These are phyloP conservation scores for Komagataea norvegica DNA, from an alignment of 1,139 yeast genomes.

Conservation along the genomic window DNA sequence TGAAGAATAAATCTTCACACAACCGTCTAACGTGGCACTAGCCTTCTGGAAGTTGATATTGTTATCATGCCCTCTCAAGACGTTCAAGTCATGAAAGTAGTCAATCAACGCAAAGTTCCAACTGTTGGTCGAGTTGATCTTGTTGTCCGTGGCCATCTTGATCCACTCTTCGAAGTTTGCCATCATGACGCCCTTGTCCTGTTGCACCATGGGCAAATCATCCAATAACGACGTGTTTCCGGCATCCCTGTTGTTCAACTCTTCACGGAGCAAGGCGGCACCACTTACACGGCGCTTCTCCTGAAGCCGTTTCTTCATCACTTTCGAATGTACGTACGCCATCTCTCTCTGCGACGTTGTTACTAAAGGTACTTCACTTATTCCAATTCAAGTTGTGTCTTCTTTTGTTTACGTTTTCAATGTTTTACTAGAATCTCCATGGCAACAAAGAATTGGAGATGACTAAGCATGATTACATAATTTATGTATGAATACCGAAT, in stretches of 20 bases:
- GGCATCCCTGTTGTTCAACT: slow-evolving; percentile 16
- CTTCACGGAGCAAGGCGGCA: slow-evolving; percentile 25
- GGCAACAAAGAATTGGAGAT: too few species aligned
- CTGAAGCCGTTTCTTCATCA: slow-evolving; percentile 25
- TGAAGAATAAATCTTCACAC: slow-evolving; percentile 77
- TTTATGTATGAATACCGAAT: too few species aligned
- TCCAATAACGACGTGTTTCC: slow-evolving; percentile 19
- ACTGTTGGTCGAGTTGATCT: slow-evolving; percentile 59
- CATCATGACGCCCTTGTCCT: slow-evolving; percentile 37
- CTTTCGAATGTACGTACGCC: slow-evolving; percentile 26
- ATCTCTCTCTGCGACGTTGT: too few species aligned
- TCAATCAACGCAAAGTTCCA: slow-evolving; percentile 91
- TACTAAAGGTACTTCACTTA: too few species aligned
- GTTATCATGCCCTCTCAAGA: slow-evolving; percentile 54
- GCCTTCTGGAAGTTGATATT: slow-evolving; percentile 78
- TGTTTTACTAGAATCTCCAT: neutral
- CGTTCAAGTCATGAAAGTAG: slow-evolving; percentile 68
- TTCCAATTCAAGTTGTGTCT: too few species aligned
- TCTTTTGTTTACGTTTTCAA: too few species aligned
- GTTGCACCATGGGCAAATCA: slow-evolving; percentile 22
- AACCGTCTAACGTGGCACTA: slow-evolving; percentile 76
- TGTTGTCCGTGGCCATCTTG: slow-evolving; percentile 37
- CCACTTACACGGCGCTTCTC: slow-evolving; percentile 26
- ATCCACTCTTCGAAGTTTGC: slow-evolving; percentile 44
- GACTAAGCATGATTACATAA: too few species aligned